Evolutionary conservation across 176 grass and related monocot genomes (phyloP), one percentile per base, ranked within the genome.

Genomic region (Oryza rufipogon): DNA sequence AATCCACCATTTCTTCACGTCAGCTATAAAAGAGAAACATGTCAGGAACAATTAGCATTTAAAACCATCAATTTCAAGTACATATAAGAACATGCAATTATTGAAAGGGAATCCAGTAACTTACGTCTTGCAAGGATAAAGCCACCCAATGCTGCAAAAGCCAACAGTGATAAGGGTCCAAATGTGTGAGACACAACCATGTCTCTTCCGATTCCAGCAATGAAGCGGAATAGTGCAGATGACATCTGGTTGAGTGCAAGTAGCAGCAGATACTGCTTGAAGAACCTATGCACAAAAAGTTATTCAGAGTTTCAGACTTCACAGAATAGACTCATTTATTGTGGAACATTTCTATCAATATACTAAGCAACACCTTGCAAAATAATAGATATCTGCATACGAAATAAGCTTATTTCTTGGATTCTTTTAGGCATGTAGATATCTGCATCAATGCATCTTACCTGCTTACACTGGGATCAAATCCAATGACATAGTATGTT

Each of bases 1-100:
- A 78, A 91, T 90, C 94, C 91, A 97, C 94, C 94, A 97, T 80
- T 94, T 94, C 64, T 92, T 94, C 10, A 97, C 69, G 71, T 94
- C 68, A 46, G 90, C 94, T 97, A 81, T 38, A 68, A 86, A 81
- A 81, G 23, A 84, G 54, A 65, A 75, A 52, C 8, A 77, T 67
- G 32, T 76, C 68, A 49, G 70, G 8, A 20, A 46, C 19, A 77
- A 77, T 68, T 25, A 64, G 12, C 23, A 76, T 60, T 69, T 44
- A 58, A 72, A 20, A 33, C 5, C 54, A 71, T 74, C 25, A 20
- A 73, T 23, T n/a, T 46, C 79, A 76, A 74, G 20, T 83, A 39
- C 66, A 44, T 14, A 78, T 38, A 66, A 68, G 14, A 83, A n/a
- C 9, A 76, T 41, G 66, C 65, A 51, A 80, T 2, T 45, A 32